Base-by-base conservation (phyloP, 2,329 filamentous ascomycete genomes). In the Chalara sp. region DNA sequence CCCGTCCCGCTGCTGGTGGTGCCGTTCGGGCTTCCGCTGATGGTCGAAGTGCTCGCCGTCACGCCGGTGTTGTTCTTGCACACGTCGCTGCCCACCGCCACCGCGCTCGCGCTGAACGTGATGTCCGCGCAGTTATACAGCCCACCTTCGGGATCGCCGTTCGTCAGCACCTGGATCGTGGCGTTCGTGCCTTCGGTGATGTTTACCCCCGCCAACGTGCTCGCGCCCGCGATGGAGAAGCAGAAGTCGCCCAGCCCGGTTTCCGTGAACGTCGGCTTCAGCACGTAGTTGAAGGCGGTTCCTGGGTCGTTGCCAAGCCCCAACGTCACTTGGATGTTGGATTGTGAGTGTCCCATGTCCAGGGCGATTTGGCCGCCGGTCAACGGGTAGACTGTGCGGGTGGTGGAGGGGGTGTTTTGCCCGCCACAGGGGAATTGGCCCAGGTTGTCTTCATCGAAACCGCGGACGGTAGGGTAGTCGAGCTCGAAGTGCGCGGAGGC, bases 91-190 rank as follows among this genome's bases (percentile, higher is more conserved):
- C 69, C 63, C 11, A 75, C 70, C 6, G 68, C 66, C 21, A 73
- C 68, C 5, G 78, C 72, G 6, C 70, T 69, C 46, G 71, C 68
- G 35, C 75, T 76, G 69, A 91, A 84, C 33, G 79, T 83, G 57
- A 91, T 79, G 61, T 91, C 86, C 61, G 86, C 83, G 67, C 87
- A 92, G 67, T 84, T 87, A 68, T 89, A 90, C 32, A 90, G 69
- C 8, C 84, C 82, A 30, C 75, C 76, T 30, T 72, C 76, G 3
- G 72, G 72, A 39, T 79, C 74, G 32, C 80, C 82, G 47, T 81
- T 74, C 3, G 81, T 85, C 37, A 89, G 74, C 47, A 90, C 80
- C 69, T 90, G 87, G 50, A 91, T 72, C 10, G 81, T 85, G 8
- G 78, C 86, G 46, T 78, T 74, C 58, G 77, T 76, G 43, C 86